Evolutionary conservation across 129 eudicot genomes (phyloP).

Genomic region (sunflower (Helianthus annuus)): HanXRQr2.0-SUNRISE NC_035444.2:116150301-116150800

Average conservation of each 20-base stretch:
- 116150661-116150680: conserved; percentile 39
- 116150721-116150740: conserved; percentile 41
- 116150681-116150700: conserved; percentile 37
- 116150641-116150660: conserved; percentile 44
- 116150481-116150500: neutral
- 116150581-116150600: conserved; percentile 43
- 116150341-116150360: conserved; percentile 12
- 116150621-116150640: conserved; percentile 35
- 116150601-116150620: conserved; percentile 38
- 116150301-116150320: conserved; percentile 13
- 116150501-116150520: neutral
- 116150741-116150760: conserved; percentile 36
- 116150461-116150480: neutral
- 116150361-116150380: conserved; percentile 12
- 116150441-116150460: neutral
- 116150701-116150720: conserved; percentile 37
- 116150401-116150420: conserved; percentile 9
- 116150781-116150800: conserved; percentile 37
- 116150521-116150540: neutral
- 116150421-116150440: conserved; percentile 11
- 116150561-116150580: conserved; percentile 37
- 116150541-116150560: conserved; percentile 35
- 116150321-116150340: neutral
- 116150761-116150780: conserved; percentile 35
- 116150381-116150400: conserved; percentile 15